Evolutionary conservation across 345 rosid species (phyloP), one percentile per base, ranked within the genome.

Genomic region (Triadica sebifera): DNA sequence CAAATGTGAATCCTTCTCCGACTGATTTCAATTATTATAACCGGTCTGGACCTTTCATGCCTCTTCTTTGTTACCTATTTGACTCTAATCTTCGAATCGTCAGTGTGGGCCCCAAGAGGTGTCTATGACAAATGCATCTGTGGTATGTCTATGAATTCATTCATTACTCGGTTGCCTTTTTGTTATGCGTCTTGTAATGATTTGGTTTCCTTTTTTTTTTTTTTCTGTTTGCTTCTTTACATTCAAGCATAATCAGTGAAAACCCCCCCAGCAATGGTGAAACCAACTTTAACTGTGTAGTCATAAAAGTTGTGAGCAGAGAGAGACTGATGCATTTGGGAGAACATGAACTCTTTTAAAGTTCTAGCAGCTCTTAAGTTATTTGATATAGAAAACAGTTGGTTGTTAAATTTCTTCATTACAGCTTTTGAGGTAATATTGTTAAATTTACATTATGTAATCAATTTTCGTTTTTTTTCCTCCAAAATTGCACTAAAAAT

Each of bases 31-130:
- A 70, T 24, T 89, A 91, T 60, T 91, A 88, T 83, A 93, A 95
- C 73, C 99, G 90, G 62, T 87, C 93, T 57, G 99, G 99, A 37
- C 98, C 97, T 73, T 71, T 83, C 9, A 86, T 95, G 91, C 98
- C 97, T 65, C 91, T 97, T 52, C 84, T 95, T 49, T 95, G 99
- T 87, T 87, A 77, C 78, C 97, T 97, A 8, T 95, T 84, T 64
- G 93, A 90, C 79, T 77, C 82, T 43, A 84, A 78, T 74, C 81
- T 88, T 76, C 84, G 83, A 71, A 86, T 53, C 91, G 92, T 61
- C 82, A 81, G 70, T 93, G 98, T 57, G 84, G 75, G 4, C 62
- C 87, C 50, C 85, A 85, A 66, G 98, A 93, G 75, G 88, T 95
- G 71, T 87, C 96, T 0, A 77, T 93, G 67, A 83, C 78, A 82